These are phyloP conservation scores for Vaccinium corymbosum DNA, from an alignment of 148 eudicot genomes.

Conservation along the genomic window DNA sequence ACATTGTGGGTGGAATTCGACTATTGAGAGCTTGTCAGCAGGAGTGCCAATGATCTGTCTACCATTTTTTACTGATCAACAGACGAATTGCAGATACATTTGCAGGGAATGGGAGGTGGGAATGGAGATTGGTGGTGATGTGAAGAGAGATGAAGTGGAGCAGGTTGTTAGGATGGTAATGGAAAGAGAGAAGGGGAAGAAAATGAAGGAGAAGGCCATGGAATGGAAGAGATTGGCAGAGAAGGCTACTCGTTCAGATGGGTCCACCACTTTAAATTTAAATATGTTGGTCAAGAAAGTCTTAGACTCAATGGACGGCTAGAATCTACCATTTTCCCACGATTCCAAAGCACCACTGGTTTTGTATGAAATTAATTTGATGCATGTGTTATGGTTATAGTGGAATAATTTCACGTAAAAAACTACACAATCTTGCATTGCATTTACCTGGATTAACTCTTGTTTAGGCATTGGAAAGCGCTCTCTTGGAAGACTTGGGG, in stretches of 20 bases:
- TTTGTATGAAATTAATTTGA: neutral
- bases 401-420: neutral
- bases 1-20: slow-evolving; percentile 19
- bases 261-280: slow-evolving; percentile 3
- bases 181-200: slow-evolving; percentile 11
- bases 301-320: neutral
- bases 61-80: slow-evolving; percentile 18
- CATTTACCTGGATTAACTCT: neutral
- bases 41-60: slow-evolving; percentile 21
- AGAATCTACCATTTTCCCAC: neutral
- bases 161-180: neutral
- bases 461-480: no score
- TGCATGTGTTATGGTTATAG: neutral
- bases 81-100: slow-evolving; percentile 6
- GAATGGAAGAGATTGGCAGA: slow-evolving; percentile 2
- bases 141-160: slow-evolving; percentile 3
- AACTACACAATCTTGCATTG: neutral
- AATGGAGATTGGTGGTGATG: neutral
- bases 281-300: slow-evolving; percentile 9
- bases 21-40: slow-evolving; percentile 17
- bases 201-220: slow-evolving; percentile 8
- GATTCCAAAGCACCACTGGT: neutral
- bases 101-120: slow-evolving; percentile 6
- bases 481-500: no score
- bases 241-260: slow-evolving; percentile 1